phyloP scores from a whole-genome alignment of 192 early-diverging fungal species.

The Coemansia sp. region DNA sequence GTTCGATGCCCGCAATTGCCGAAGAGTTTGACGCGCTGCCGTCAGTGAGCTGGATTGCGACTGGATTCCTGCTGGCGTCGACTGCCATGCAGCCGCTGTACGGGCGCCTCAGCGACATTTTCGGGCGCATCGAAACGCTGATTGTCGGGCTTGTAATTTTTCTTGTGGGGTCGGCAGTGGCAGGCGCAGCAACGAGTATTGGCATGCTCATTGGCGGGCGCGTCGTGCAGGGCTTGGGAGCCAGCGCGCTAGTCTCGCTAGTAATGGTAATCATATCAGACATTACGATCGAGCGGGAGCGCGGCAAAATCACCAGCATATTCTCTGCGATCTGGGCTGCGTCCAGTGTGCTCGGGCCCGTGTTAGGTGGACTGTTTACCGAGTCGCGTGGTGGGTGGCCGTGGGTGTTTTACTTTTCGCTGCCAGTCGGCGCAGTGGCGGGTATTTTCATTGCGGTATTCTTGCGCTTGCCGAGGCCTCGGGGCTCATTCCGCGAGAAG shows the following conservation, averaged over 20 bases:
- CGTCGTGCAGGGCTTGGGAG: slow-evolving; percentile 66
- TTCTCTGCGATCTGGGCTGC: slow-evolving; percentile 60
- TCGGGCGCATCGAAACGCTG: slow-evolving; percentile 67
- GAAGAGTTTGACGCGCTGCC: slow-evolving; percentile 57
- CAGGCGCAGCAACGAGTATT: slow-evolving; percentile 61
- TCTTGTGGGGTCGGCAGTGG: slow-evolving; percentile 54
- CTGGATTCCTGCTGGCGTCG: slow-evolving; percentile 63
- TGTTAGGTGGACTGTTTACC: slow-evolving; percentile 62
- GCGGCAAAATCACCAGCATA: slow-evolving; percentile 61
- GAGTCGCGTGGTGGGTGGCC: slow-evolving; percentile 46
- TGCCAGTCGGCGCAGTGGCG: slow-evolving; percentile 48
- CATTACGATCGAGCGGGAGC: slow-evolving; percentile 61
- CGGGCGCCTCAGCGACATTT: slow-evolving; percentile 80
- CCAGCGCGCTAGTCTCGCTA: slow-evolving; percentile 62
- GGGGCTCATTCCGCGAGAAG: slow-evolving; percentile 50
- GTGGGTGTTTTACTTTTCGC: slow-evolving; percentile 63
- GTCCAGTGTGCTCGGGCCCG: slow-evolving; percentile 60
- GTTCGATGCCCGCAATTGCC: slow-evolving; percentile 62
- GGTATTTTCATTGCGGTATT: slow-evolving; percentile 40
- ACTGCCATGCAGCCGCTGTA: slow-evolving; percentile 79
- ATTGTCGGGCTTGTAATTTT: slow-evolving; percentile 58
- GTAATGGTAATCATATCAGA: slow-evolving; percentile 69
- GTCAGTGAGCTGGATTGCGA: slow-evolving; percentile 75
- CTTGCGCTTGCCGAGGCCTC: slow-evolving; percentile 43
- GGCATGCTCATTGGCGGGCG: slow-evolving; percentile 67